Conservation (phyloP, 2,329 filamentous ascomycete species). For the Acarospora socialis region DNA sequence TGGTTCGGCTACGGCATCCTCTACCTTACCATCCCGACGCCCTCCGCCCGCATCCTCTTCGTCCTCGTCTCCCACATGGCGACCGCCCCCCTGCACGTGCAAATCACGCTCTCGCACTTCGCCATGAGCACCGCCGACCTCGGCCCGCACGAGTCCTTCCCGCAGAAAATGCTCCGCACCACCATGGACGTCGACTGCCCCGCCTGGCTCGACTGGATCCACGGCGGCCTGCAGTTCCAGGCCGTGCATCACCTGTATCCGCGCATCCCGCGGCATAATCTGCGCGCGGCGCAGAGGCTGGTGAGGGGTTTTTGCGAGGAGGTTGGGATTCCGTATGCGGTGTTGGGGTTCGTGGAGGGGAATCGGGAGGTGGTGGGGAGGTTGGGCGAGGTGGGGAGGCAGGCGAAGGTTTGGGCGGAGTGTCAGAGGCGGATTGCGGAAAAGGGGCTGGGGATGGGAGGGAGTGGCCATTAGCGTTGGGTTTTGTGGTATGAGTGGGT, state of each 20-base stretch:
- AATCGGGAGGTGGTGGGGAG: constrained; percentile 67
- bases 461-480: no score
- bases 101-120: constrained; percentile 86
- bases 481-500: no score
- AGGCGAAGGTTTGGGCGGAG: constrained; percentile 62
- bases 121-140: constrained; percentile 85
- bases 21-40: constrained; percentile 57
- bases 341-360: constrained; percentile 72
- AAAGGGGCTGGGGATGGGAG: no score
- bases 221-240: constrained; percentile 81
- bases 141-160: constrained; percentile 71
- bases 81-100: constrained; percentile 69
- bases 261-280: constrained; percentile 70
- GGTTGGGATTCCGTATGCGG: constrained; percentile 68
- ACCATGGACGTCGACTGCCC: constrained; percentile 91
- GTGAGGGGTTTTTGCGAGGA: constrained; percentile 72
- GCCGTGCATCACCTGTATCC: constrained; percentile 78
- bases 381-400: constrained; percentile 64
- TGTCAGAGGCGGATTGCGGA: constrained; percentile 42
- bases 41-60: constrained; percentile 55
- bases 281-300: constrained; percentile 58
- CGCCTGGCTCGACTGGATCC: constrained; percentile 75
- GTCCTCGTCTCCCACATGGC: constrained; percentile 68
- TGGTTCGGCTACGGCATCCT: constrained; percentile 77
- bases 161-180: constrained; percentile 79